Conservation (phyloP, 257 asterid species). For the Solanum gracilifrons region DNA sequence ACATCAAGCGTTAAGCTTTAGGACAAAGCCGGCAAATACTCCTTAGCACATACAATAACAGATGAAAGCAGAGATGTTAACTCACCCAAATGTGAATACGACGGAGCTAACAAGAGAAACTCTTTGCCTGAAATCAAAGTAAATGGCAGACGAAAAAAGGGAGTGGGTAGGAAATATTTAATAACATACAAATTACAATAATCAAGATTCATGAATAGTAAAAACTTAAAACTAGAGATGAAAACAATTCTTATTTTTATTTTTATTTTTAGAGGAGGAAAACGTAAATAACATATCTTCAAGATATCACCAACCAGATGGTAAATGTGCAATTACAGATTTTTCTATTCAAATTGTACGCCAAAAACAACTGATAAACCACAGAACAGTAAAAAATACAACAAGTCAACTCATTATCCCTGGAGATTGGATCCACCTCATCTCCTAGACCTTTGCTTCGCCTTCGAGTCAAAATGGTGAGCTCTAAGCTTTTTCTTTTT, state of each 20-base stretch:
- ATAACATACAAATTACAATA: not conserved
- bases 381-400: not conserved
- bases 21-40: not conserved
- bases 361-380: not conserved
- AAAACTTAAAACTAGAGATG: not conserved
- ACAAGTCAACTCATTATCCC: not conserved
- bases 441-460: slow-evolving; percentile 44
- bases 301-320: not conserved
- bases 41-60: not conserved
- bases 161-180: not conserved
- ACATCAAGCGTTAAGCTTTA: not conserved
- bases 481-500: slow-evolving; percentile 83
- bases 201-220: not conserved
- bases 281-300: not conserved
- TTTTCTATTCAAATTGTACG: not conserved
- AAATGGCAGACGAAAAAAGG: not conserved
- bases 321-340: not conserved
- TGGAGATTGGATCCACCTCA: slow-evolving; percentile 4
- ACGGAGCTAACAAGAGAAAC: not conserved
- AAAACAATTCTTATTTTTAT: not conserved
- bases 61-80: not conserved
- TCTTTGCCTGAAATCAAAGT: not conserved
- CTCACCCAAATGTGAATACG: not conserved
- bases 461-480: slow-evolving; percentile 83
- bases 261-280: not conserved